phyloP scores from a whole-genome alignment of 1,284 basidiomycete genomes.

The Xerocomus nothofagi region DNA sequence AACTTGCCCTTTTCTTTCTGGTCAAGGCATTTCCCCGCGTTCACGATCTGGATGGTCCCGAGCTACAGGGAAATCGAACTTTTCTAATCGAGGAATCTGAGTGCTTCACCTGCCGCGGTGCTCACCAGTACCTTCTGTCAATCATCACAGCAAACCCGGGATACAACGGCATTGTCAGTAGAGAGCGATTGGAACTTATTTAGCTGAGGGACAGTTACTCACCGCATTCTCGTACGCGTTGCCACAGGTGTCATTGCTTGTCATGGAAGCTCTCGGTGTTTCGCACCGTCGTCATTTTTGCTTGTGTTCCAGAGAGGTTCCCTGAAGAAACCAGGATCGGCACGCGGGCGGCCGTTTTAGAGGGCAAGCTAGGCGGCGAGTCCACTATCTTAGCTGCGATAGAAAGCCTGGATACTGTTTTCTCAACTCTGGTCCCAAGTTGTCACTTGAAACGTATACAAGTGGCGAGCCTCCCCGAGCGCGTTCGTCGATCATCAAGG shows the following conservation, averaged over 20 bases:
- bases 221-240: slow-evolving; percentile 54
- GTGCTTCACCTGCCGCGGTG: background rate
- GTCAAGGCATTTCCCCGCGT: background rate
- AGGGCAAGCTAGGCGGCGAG: slow-evolving; percentile 55
- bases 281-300: slow-evolving; percentile 56
- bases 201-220: too few relatives aligned
- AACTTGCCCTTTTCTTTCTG: background rate
- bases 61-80: background rate
- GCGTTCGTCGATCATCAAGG: slow-evolving; percentile 52
- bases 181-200: background rate
- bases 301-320: slow-evolving; percentile 60
- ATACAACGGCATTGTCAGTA: slow-evolving; percentile 3
- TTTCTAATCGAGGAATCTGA: background rate
- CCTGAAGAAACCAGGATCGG: slow-evolving; percentile 48
- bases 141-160: background rate
- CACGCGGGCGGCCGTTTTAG: slow-evolving; percentile 46
- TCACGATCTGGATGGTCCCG: background rate
- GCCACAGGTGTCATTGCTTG: slow-evolving; percentile 60
- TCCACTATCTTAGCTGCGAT: slow-evolving; percentile 51
- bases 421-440: slow-evolving; percentile 65
- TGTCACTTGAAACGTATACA: slow-evolving; percentile 39
- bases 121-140: background rate
- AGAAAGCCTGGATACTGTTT: slow-evolving; percentile 55
- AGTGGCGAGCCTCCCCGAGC: slow-evolving; percentile 54
- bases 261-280: slow-evolving; percentile 50